A percentile compares a stretch with the other conserved stretches of the same genome.
These are phyloP conservation scores for Amylocystis lapponica DNA, from an alignment of 768 basidiomycete species.

Conservation along the genomic window DNA sequence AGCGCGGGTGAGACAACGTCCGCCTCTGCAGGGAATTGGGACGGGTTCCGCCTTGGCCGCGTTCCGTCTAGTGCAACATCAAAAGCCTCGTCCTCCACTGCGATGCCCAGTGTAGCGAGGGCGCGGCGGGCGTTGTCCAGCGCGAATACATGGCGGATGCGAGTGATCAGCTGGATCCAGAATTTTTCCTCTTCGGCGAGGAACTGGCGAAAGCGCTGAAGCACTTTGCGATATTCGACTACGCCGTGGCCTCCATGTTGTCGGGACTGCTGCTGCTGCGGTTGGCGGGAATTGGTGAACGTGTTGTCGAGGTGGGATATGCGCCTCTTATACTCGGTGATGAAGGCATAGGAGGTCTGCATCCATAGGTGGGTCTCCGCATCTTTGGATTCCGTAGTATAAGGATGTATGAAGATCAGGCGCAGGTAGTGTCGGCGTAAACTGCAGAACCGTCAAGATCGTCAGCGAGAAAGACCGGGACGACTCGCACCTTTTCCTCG, in stretches of 20 bases:
- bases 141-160: slow-evolving; percentile 66
- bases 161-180: slow-evolving; percentile 75
- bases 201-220: slow-evolving; percentile 87
- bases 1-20: slow-evolving; percentile 25
- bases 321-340: slow-evolving; percentile 74
- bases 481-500: slow-evolving; percentile 71
- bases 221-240: slow-evolving; percentile 81
- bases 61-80: slow-evolving; percentile 21
- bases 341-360: slow-evolving; percentile 85
- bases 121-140: slow-evolving; percentile 59
- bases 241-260: slow-evolving; percentile 40
- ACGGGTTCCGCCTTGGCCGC: slow-evolving; percentile 46
- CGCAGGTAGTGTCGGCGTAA: slow-evolving; percentile 66
- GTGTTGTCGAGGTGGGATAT: slow-evolving; percentile 62
- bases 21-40: slow-evolving; percentile 55
- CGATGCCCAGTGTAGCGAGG: slow-evolving; percentile 55
- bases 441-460: slow-evolving; percentile 31
- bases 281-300: slow-evolving; percentile 31
- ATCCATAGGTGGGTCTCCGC: slow-evolving; percentile 86
- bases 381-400: slow-evolving; percentile 69
- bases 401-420: slow-evolving; percentile 63
- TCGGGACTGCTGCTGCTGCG: slow-evolving; percentile 28
- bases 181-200: slow-evolving; percentile 88
- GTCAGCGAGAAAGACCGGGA: background rate
- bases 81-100: slow-evolving; percentile 29